Evolutionary conservation across 2,329 filamentous ascomycete species (phyloP), one percentile per base, ranked within the genome.

Genomic region (Pestalotiopsis sp.): DNA sequence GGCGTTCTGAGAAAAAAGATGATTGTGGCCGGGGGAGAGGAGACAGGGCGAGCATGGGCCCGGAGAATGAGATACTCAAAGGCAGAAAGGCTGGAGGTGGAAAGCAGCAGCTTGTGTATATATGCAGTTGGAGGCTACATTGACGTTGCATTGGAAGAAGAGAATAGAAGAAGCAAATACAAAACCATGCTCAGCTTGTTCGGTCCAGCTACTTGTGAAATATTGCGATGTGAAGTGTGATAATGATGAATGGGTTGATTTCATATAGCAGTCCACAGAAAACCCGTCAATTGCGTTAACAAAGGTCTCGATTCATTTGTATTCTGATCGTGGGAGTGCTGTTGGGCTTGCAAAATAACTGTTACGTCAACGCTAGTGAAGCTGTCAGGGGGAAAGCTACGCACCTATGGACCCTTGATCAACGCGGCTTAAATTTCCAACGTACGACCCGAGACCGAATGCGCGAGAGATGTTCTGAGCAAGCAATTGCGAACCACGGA

Each of bases 101-200:
- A 27, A 9, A 36, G 23, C 57, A 20, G 20, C 20, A 36, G 23
- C 57, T 36, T 59, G 59, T 62, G 59, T 62, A 62, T 62, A 62
- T 62, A 62, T 13, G 59, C 59, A 62, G 59, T 62, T 14, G 59
- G 31, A 39, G 20, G 59, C 31, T 27, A 52, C 45, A 52, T 52
- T 36, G 59, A n/a, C 59, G 25, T 11, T 62, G 59, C n/a, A 20
- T 62, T 39, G 59, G 45, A 25, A 59, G n/a, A n/a, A 36, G 25
- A 36, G 27, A 36, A 39, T 36, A 62, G 59, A 36, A 41, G 59
- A 62, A 62, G 57, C 7, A 39, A 62, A 62, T 62, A 62, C 59
- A 62, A 52, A 52, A 62, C 38, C 59, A 62, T 62, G 59, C 59
- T 62, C 25, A 62, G 38, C 11, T 14, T 36, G n/a, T 39, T 52